Evolutionary conservation across 345 rosid species (phyloP).

Genomic region (Rhizophora apiculata): DNA sequence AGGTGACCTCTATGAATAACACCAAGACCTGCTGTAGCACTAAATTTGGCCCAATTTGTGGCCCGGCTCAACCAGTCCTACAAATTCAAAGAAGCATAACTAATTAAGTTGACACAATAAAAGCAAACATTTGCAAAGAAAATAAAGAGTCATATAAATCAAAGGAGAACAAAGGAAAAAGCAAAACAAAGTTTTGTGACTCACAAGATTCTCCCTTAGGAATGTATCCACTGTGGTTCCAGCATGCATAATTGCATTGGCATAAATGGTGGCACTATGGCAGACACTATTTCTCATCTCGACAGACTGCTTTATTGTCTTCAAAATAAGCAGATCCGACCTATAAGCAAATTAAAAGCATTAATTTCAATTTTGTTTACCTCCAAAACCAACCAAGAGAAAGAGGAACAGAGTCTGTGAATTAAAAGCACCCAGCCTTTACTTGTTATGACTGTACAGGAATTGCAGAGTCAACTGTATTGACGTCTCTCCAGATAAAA

Average conservation of each 20-base stretch:
- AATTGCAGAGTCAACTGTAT: constrained; percentile 91
- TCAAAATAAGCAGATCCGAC: constrained; percentile 91
- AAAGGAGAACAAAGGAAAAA: constrained; percentile 1
- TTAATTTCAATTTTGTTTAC: constrained; percentile 3
- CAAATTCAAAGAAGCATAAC: constrained; percentile 16
- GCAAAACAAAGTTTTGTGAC: neutral
- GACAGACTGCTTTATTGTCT: constrained; percentile 95
- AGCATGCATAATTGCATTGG: constrained; percentile 99
- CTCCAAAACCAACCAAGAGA: neutral
- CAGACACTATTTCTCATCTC: constrained; percentile 99
- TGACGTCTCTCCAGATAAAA: constrained; percentile 95
- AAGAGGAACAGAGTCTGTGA: too few species aligned
- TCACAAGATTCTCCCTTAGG: constrained; percentile 93
- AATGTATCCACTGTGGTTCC: constrained; percentile 99
- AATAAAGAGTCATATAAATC: neutral
- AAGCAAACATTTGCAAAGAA: neutral
- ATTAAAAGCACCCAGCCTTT: constrained; percentile 18
- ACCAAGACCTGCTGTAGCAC: constrained; percentile 99
- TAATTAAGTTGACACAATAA: constrained; percentile 1
- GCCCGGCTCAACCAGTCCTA: constrained; percentile 99
- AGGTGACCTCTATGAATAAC: constrained; percentile 97
- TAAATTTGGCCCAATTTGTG: constrained; percentile 99
- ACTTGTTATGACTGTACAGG: constrained; percentile 94
- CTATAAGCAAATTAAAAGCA: constrained; percentile 39
- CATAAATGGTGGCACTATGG: constrained; percentile 97